Evolutionary conservation across 345 rosid species (phyloP).

Genomic region (Populus ilicifolia): DNA sequence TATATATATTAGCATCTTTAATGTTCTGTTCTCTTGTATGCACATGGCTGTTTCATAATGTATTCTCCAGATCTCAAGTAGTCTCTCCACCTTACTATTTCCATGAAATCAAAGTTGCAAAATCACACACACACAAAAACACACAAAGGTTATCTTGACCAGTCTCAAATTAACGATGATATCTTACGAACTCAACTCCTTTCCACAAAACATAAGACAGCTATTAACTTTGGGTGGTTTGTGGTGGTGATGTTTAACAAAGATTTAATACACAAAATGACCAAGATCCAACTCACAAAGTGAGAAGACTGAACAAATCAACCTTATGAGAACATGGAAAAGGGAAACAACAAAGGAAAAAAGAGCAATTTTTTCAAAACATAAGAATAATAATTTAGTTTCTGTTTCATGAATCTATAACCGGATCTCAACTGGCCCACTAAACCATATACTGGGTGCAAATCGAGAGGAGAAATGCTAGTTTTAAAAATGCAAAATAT

Average conservation of each 20-base stretch:
- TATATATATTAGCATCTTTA: not conserved
- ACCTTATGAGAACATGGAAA: not conserved
- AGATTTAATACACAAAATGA: not conserved
- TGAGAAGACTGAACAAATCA: not conserved
- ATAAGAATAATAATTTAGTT: not conserved
- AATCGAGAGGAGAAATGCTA: not conserved
- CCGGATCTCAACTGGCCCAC: not conserved
- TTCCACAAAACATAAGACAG: not conserved
- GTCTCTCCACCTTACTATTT: constrained; percentile 3
- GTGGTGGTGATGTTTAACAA: not conserved
- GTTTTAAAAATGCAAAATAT: not conserved
- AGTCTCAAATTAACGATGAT: not conserved
- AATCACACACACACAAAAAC: not conserved
- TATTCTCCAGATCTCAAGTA: constrained; percentile 2
- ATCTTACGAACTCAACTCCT: not conserved
- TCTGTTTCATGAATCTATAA: not conserved
- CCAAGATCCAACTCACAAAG: not conserved
- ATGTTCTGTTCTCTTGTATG: not conserved
- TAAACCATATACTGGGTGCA: too few relatives aligned
- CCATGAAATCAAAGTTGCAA: not conserved
- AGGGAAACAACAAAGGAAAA: not conserved
- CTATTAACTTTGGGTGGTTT: not conserved
- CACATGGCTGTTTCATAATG: not conserved
- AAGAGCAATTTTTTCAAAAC: not conserved
- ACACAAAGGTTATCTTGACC: not conserved